Conservation (phyloP, 192 early-diverging fungal genomes). For the Phycomyces nitens region DNA sequence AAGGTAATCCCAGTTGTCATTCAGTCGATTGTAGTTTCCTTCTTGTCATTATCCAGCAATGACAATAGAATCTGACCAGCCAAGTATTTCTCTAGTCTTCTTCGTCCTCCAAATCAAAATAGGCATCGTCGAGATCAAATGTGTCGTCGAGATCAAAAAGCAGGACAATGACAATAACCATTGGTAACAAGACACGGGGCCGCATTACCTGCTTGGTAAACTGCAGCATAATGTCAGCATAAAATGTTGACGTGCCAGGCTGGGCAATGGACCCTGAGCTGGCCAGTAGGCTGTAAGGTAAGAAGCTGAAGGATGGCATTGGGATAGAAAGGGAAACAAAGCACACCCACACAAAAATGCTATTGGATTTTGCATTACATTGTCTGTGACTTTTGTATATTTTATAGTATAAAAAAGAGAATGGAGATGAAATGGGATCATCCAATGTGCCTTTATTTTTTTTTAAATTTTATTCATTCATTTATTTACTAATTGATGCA, state of each 20-base stretch:
- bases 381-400: not conserved
- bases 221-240: slow-evolving; percentile 25
- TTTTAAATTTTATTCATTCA: too few relatives aligned
- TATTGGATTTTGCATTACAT: too few relatives aligned
- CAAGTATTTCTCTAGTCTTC: slow-evolving; percentile 1
- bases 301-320: not conserved
- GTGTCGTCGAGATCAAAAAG: slow-evolving; percentile 33
- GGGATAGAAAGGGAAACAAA: too few relatives aligned
- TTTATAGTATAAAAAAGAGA: not conserved
- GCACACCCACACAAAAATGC: too few relatives aligned
- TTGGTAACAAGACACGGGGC: slow-evolving; percentile 21
- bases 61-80: too few relatives aligned
- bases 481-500: too few relatives aligned
- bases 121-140: slow-evolving; percentile 26
- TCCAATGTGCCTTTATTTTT: too few relatives aligned
- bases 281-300: not conserved
- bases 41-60: too few relatives aligned
- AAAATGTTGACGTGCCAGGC: slow-evolving; percentile 7
- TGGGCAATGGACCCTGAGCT: not conserved
- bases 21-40: too few relatives aligned
- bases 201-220: slow-evolving; percentile 29
- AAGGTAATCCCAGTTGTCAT: too few relatives aligned
- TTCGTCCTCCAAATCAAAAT: slow-evolving; percentile 22
- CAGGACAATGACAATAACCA: slow-evolving; percentile 25
- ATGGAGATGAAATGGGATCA: too few relatives aligned